These are phyloP conservation scores for Nicotiana undulata DNA, from an alignment of 257 asterid genomes.

Conservation along the genomic window DNA sequence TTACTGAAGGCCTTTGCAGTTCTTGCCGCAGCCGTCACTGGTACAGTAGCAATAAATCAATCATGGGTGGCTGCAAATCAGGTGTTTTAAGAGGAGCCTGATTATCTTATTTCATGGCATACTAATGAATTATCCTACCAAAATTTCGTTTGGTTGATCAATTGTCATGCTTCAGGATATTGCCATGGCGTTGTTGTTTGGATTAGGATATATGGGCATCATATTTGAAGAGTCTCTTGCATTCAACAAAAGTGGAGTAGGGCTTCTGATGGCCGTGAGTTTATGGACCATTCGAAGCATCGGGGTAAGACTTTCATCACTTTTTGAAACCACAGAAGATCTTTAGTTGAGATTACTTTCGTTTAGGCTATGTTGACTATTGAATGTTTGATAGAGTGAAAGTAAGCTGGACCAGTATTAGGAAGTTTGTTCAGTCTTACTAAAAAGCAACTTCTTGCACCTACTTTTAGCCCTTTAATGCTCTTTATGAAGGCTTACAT, in stretches of 20 bases:
- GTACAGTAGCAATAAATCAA: constrained; percentile 81
- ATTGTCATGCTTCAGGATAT: constrained; percentile 56
- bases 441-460: neutral
- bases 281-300: constrained; percentile 93
- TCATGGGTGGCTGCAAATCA: constrained; percentile 96
- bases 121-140: constrained; percentile 3
- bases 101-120: constrained; percentile 8
- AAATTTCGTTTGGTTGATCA: constrained; percentile 11
- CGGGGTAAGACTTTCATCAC: constrained; percentile 51
- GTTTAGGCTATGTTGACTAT: neutral
- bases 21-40: constrained; percentile 77
- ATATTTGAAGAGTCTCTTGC: constrained; percentile 96
- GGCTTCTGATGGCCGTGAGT: constrained; percentile 94
- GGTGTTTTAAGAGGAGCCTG: constrained; percentile 34
- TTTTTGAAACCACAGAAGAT: neutral
- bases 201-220: constrained; percentile 86
- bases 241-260: constrained; percentile 96
- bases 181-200: constrained; percentile 86
- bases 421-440: neutral
- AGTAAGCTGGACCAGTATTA: neutral
- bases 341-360: neutral
- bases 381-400: neutral
- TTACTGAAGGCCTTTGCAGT: constrained; percentile 77
- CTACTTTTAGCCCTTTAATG: neutral
- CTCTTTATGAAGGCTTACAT: neutral